Percentiles rank a stretch among this genome's conserved stretches.
phyloP scores from a whole-genome alignment of 2,329 filamentous ascomycete species.

The Magnaporthiopsis poae region DNA sequence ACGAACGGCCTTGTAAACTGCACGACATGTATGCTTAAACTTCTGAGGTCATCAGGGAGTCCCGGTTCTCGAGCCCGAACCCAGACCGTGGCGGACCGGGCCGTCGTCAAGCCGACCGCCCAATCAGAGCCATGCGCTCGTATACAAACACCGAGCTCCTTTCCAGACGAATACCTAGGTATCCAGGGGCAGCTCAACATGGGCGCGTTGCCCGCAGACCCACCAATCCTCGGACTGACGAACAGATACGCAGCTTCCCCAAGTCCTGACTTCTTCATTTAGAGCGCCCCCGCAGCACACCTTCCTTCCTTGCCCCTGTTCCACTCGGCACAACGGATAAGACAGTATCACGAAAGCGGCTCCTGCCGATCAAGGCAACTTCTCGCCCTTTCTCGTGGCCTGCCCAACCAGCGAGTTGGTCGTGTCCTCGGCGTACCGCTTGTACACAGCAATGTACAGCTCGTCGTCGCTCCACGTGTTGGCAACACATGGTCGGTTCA shows the following conservation, averaged over 20 bases:
- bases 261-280: background rate
- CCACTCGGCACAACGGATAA: background rate
- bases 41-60: background rate
- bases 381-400: slow-evolving; percentile 52
- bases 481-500: slow-evolving; percentile 50
- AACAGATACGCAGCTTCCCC: background rate
- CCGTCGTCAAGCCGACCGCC: background rate
- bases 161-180: too few species aligned
- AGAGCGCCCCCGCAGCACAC: background rate
- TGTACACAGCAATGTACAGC: slow-evolving; percentile 59
- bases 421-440: slow-evolving; percentile 55
- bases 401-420: slow-evolving; percentile 53
- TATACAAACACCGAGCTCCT: background rate
- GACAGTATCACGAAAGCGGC: too few species aligned
- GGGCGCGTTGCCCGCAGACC: background rate
- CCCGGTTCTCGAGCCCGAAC: background rate
- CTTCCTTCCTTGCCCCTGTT: background rate
- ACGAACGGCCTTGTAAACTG: background rate
- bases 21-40: background rate
- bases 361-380: slow-evolving; percentile 42
- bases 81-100: background rate
- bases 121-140: background rate
- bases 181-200: background rate
- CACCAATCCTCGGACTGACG: background rate
- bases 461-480: slow-evolving; percentile 60